Evolutionary conservation across 805 yeast species (phyloP), one percentile per base, ranked within the genome.

Genomic region (Metschnikowia similis): DNA sequence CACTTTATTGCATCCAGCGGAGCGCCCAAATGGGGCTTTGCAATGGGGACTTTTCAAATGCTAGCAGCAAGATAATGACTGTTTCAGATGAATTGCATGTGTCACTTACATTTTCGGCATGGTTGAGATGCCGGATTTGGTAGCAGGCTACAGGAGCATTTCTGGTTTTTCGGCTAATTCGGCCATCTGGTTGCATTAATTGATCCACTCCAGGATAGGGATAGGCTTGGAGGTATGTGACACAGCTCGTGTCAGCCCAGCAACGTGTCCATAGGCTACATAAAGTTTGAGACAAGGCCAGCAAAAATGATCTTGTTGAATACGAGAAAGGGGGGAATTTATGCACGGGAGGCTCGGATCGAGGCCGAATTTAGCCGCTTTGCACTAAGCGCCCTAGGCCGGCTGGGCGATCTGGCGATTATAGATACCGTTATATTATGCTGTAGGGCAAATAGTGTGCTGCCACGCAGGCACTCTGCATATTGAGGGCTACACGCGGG

Each of bases 21-120:
- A 72, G 73, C 4, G 71, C 72, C 3, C 54, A 67, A 21, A 52
- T 61, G 13, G 66, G 66, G 4, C 56, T 66, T 37, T 13, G 63
- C 31, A 57, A 59, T 47, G 62, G 57, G 48, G 56, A 58, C 10
- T 37, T 65, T 14, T 59, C 65, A n/a, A 49, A 49, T 5, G 64
- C 65, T 41, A 55, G 59, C 40, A 58, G 62, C 36, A 17, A 52
- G 8, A 53, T 58, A 3, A 56, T 64, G 36, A 53, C 62, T 32
- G 11, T 50, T 26, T 56, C 66, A 7, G 56, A 13, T 55, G 59
- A 8, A 45, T 56, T 14, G 61, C 56, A 32, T 65, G 66, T 67
- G 40, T 55, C 13, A 48, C 60, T 16, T 65, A 66, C 42, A 56
- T 61, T 40, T 32, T 60, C 14, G 56, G 65, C n/a, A 49, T 60